These are phyloP conservation scores for Vigna reflexopilosa DNA, from an alignment of 306 rosid species.

Conservation along the genomic window DNA sequence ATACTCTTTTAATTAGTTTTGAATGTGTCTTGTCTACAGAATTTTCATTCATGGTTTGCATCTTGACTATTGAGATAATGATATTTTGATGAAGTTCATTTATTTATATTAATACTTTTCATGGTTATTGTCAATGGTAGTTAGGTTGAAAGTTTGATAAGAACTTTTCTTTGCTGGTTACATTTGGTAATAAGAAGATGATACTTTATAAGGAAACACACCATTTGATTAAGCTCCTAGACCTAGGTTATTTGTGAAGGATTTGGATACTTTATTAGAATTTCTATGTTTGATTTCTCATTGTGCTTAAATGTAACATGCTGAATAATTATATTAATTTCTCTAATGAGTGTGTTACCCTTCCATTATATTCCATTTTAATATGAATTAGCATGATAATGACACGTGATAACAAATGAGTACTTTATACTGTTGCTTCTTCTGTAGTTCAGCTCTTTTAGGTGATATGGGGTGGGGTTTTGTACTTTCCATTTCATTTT, in stretches of 20 bases:
- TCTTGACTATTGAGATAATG: constrained; percentile 31
- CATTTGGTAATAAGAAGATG: constrained; percentile 16
- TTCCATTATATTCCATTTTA: constrained; percentile 2
- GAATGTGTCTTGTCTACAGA: not conserved
- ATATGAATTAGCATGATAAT: constrained; percentile 9
- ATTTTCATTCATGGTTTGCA: constrained; percentile 15
- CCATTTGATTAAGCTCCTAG: constrained; percentile 12
- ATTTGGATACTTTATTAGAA: constrained; percentile 5
- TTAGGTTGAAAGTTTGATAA: constrained; percentile 8
- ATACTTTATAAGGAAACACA: not conserved
- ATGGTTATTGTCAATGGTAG: constrained; percentile 15
- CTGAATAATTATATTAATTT: constrained; percentile 15
- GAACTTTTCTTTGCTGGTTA: constrained; percentile 1
- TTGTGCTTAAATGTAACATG: not conserved
- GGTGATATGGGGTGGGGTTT: not conserved
- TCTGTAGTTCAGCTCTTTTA: not conserved
- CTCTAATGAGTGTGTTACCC: constrained; percentile 21
- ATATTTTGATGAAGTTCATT: constrained; percentile 10
- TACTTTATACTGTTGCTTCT: constrained; percentile 16
- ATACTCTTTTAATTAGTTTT: constrained; percentile 12
- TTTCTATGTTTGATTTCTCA: constrained; percentile 30
- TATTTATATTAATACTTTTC: not conserved
- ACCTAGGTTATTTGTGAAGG: constrained; percentile 15
- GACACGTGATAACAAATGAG: constrained; percentile 15
- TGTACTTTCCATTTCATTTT: constrained; percentile 32